Evolutionary conservation across 176 grass and related monocot species (phyloP), one percentile per base, ranked within the genome.

Genomic region (Triticum timopheevii): DNA sequence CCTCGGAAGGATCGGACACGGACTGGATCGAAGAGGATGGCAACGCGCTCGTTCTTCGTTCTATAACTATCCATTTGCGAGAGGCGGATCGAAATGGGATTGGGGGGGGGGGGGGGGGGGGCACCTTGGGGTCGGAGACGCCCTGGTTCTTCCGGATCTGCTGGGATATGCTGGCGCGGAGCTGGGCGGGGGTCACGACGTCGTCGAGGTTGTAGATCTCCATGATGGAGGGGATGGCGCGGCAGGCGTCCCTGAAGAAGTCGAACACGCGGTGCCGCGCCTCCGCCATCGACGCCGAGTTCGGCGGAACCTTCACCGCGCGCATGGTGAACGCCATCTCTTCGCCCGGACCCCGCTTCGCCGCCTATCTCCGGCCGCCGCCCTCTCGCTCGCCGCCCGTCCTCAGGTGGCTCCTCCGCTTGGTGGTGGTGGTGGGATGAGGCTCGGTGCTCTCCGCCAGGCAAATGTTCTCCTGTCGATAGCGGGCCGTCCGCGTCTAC

Each of bases 201-300:
- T 98, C 96, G 76, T 93, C 28, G 49, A 98, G 92, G 79, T 92
- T 94, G 92, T 98, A 96, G 86, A 96, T 98, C 45, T 93, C 92
- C 97, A 98, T 94, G 61, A 98, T 7, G 73, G 86, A 69, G 13
- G 97, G 93, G 67, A 98, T 88, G 80, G 92, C 89, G 76, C 90
- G 93, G 87, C 96, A 96, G 45, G 92, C 96, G 71, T 79, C 38
- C 94, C 90, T 96, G 94, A 98, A 98, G 92, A 98, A 94, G 40
- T 96, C 88, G 90, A 98, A 83, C 20, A 91, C 91, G 19, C 94
- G 92, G 78, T 87, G 85, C 70, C 93, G 85, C 31, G 97, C 97
- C 85, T 96, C 97, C 87, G 83, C 93, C 82, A 93, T 2, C 33
- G 88, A 92, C 49, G 88, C 85, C 65, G 97, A 98, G 87, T 88